Conservation (phyloP, 2,329 filamentous ascomycete species). For the Paraphoma chrysanthemicola region DNA sequence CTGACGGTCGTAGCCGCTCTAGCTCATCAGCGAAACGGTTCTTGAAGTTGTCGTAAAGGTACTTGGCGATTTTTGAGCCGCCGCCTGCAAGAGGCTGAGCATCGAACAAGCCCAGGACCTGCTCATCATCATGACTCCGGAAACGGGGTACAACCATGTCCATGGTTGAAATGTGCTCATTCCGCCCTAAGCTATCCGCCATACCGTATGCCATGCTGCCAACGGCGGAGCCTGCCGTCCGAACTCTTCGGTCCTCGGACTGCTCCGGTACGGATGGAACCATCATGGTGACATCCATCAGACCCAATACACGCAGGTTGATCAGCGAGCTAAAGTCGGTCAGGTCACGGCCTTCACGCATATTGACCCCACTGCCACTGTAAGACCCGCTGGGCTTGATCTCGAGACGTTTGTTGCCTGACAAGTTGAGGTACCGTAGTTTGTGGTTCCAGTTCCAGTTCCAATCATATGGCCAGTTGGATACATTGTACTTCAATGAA, state of each 20-base stretch:
- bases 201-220: constrained; percentile 94
- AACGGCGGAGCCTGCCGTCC: constrained; percentile 94
- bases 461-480: constrained; percentile 99
- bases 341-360: constrained; percentile 69
- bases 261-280: constrained; percentile 94
- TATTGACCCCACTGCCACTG: constrained; percentile 53
- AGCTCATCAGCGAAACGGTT: constrained; percentile 83
- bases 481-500: constrained; percentile 95
- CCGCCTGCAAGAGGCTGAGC: constrained; percentile 87
- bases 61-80: constrained; percentile 96
- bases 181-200: constrained; percentile 91
- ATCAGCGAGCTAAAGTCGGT: constrained; percentile 88
- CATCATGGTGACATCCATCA: constrained; percentile 98
- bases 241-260: constrained; percentile 90
- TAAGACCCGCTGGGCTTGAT: constrained; percentile 74
- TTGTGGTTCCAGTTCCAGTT: constrained; percentile 99
- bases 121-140: constrained; percentile 87
- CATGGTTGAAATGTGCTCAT: constrained; percentile 93
- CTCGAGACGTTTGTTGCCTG: constrained; percentile 93
- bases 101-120: constrained; percentile 93
- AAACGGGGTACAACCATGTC: constrained; percentile 95
- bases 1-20: constrained; percentile 71
- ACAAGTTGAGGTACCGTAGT: constrained; percentile 92
- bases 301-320: constrained; percentile 84
- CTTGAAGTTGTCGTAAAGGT: constrained; percentile 93